A percentile compares a stretch with the other conserved stretches of the same genome.
phyloP scores from a whole-genome alignment of 2,329 filamentous ascomycete genomes.

The Botryotinia calthae region DNA sequence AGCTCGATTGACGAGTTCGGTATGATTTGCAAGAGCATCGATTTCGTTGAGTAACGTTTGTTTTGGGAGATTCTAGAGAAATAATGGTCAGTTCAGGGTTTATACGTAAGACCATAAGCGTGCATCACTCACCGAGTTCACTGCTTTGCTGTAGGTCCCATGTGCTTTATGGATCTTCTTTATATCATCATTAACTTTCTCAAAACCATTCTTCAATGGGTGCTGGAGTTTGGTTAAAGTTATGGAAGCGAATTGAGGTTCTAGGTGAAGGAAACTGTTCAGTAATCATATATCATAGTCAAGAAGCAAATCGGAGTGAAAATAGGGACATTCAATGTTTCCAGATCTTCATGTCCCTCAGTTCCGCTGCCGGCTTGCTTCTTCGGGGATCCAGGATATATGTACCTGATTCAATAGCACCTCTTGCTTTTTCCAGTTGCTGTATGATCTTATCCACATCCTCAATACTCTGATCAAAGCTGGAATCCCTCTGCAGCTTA shows the following conservation, averaged over 20 bases:
- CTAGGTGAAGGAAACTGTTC: slow-evolving; percentile 41
- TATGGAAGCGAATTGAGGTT: slow-evolving; percentile 68
- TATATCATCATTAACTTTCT: slow-evolving; percentile 74
- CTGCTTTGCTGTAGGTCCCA: slow-evolving; percentile 77
- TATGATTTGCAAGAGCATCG: slow-evolving; percentile 74
- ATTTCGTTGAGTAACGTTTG: slow-evolving; percentile 74
- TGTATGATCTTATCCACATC: slow-evolving; percentile 84
- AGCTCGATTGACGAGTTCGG: slow-evolving; percentile 80
- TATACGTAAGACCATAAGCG: not conserved
- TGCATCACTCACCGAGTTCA: slow-evolving; percentile 65
- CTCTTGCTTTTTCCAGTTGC: slow-evolving; percentile 68
- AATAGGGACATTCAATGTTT: slow-evolving; percentile 18
- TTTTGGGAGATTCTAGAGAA: slow-evolving; percentile 36
- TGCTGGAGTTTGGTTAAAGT: slow-evolving; percentile 83
- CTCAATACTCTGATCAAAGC: slow-evolving; percentile 47
- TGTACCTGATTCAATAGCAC: slow-evolving; percentile 69
- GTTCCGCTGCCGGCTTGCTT: not conserved
- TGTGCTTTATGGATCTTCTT: slow-evolving; percentile 81
- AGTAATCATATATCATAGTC: not conserved
- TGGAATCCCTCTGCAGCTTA: slow-evolving; percentile 37
- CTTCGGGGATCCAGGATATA: slow-evolving; percentile 12
- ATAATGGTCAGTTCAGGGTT: slow-evolving; percentile 18
- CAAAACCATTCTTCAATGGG: slow-evolving; percentile 77
- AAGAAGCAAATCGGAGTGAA: not conserved
- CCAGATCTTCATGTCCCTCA: not conserved